Conservation (phyloP, 2,329 filamentous ascomycete genomes). For the Aureobasidium zeae region DNA sequence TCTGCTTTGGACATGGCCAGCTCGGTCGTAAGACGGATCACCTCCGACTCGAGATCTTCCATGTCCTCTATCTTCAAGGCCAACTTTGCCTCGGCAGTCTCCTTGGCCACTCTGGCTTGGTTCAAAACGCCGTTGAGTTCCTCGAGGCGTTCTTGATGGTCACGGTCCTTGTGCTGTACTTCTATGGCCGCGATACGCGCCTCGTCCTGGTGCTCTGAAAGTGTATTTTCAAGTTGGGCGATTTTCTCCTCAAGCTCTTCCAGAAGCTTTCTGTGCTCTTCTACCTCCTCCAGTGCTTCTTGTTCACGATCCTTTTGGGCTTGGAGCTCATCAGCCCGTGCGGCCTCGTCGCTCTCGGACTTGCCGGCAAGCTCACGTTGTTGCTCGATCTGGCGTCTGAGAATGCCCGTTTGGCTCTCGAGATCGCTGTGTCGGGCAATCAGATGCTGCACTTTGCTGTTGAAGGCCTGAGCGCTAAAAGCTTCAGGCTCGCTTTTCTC, state of each 20-base stretch:
- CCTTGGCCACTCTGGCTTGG: conserved; percentile 18
- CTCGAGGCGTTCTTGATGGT: conserved; percentile 20
- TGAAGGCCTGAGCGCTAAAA: conserved; percentile 69
- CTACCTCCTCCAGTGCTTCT: conserved; percentile 25
- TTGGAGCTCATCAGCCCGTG: conserved; percentile 24
- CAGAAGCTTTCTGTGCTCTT: conserved; percentile 23
- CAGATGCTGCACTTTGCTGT: conserved; percentile 66
- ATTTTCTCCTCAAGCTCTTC: conserved; percentile 25
- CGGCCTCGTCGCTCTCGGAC: conserved; percentile 53
- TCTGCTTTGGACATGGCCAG: conserved; percentile 86
- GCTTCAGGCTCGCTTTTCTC: conserved; percentile 34
- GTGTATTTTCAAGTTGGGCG: conserved; percentile 27
- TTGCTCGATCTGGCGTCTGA: conserved; percentile 88
- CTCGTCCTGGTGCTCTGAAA: conserved; percentile 25
- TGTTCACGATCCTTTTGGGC: conserved; percentile 18
- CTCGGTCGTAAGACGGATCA: conserved; percentile 61
- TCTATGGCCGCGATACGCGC: conserved; percentile 30
- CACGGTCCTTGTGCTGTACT: conserved; percentile 29
- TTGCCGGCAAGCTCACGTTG: conserved; percentile 88
- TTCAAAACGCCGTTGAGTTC: conserved; percentile 18
- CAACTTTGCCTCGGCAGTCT: conserved; percentile 21
- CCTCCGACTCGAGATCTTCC: conserved; percentile 47
- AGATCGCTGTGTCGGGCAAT: conserved; percentile 67
- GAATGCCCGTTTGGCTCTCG: conserved; percentile 78
- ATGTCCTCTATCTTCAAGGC: conserved; percentile 26